These are phyloP conservation scores for Oidium heveae DNA, from an alignment of 2,329 filamentous ascomycete genomes.

Conservation along the genomic window DNA sequence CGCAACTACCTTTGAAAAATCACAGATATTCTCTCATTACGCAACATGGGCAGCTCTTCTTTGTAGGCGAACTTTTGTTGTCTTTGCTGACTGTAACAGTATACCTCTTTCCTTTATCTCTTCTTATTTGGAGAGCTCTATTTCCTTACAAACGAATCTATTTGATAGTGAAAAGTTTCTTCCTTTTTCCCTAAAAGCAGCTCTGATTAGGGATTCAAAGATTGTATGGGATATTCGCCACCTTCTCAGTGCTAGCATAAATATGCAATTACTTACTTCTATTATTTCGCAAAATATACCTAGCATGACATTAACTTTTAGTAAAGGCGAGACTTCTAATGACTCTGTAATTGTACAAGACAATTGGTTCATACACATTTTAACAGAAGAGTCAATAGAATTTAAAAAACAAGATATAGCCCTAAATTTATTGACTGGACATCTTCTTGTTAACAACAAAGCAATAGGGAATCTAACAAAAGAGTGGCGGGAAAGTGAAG, in stretches of 20 bases:
- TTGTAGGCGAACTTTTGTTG: conserved; percentile 22
- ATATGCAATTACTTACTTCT: neutral
- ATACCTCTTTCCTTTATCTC: conserved; percentile 5
- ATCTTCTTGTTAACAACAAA: conserved; percentile 12
- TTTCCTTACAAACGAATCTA: conserved; percentile 22
- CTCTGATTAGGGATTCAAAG: conserved; percentile 22
- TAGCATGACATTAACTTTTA: too few species aligned
- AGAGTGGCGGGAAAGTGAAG: too few species aligned
- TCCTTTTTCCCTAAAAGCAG: conserved; percentile 14
- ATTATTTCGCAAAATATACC: neutral
- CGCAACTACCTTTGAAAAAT: neutral
- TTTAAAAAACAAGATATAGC: neutral
- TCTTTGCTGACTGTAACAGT: conserved; percentile 2
- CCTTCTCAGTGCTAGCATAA: too few species aligned
- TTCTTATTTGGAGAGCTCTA: conserved; percentile 17
- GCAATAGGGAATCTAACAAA: too few species aligned
- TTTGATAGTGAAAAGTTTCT: conserved; percentile 16
- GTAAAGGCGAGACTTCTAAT: too few species aligned
- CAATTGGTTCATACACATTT: neutral
- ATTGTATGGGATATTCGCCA: too few species aligned
- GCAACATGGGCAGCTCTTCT: conserved; percentile 29
- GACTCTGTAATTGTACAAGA: too few species aligned
- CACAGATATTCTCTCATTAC: conserved; percentile 17
- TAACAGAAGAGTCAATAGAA: neutral
- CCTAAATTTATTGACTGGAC: too few species aligned